Evolutionary conservation across 2,329 filamentous ascomycete species (phyloP).

Genomic region (Cercospora citrullina): DNA sequence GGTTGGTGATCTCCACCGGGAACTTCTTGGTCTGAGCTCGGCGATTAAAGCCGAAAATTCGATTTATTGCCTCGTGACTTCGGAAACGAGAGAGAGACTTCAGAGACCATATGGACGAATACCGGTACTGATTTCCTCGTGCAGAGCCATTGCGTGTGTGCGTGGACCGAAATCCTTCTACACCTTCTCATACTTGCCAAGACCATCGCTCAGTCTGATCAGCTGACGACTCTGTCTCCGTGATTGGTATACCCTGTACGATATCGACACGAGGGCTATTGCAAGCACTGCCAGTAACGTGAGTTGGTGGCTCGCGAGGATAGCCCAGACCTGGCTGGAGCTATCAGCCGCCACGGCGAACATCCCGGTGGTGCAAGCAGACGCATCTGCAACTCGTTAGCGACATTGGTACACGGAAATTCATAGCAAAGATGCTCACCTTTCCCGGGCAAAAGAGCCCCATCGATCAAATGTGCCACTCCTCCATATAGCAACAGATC

Average conservation of each 20-base stretch:
- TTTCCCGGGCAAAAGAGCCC: conserved; percentile 4
- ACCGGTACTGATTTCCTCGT: not conserved
- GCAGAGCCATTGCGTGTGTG: not conserved
- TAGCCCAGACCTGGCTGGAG: not conserved
- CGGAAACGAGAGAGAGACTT: not conserved
- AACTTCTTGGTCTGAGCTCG: not conserved
- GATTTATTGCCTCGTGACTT: not conserved
- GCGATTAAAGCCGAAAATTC: not conserved
- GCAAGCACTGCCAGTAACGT: not conserved
- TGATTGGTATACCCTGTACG: not conserved
- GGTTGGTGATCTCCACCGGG: not conserved
- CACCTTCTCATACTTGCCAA: conserved; percentile 10
- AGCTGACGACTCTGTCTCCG: not conserved
- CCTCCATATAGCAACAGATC: conserved; percentile 27
- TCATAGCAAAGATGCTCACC: not conserved
- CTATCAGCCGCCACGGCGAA: not conserved
- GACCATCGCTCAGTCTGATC: not conserved
- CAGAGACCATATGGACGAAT: not conserved
- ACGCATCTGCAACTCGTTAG: not conserved
- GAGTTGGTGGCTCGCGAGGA: not conserved
- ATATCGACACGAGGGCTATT: not conserved
- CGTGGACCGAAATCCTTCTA: not conserved
- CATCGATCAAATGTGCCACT: conserved; percentile 26
- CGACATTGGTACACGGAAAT: not conserved
- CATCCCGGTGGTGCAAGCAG: not conserved